Base-by-base conservation (phyloP, 2,329 filamentous ascomycete species). In the Penicillium frequentans region DNA sequence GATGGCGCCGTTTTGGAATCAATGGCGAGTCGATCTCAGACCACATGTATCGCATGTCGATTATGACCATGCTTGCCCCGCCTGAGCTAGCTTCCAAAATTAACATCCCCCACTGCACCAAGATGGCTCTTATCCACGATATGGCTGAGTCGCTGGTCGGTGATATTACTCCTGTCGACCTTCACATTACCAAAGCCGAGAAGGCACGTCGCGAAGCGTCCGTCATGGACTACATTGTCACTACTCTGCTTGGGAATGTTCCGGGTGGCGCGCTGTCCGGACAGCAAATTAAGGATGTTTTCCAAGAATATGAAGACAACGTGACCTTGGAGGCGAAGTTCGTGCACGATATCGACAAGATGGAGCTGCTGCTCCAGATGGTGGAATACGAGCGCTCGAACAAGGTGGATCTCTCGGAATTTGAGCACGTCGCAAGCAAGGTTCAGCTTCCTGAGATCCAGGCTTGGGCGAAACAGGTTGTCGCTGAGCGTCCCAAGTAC, bases 41-140 rank as follows among this genome's bases (percentile, higher is more conserved):
- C 79, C 95, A 99, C 82, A 99, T 99, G 95, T 99, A 98, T 78
- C 92, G 95, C 77, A 99, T 99, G 95, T 91, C 93, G 49, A 85
- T 99, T 65, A 91, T 99, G 75, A 92, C 91, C 62, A 90, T 99
- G 87, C 85, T 97, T 63, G 92, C 91, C 2, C 93, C 95, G 1
- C 82, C 90, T 0, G 78, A 88, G 1, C 84, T 97, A 11, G 82
- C 86, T 2, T 77, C 85, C 0, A 84, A 84, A 39, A 81, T 98
- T 69, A 89, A 98, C 72, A 82, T 96, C 39, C 77, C 84, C 26
- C 88, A 87, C 66, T 99, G 95, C 81, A 93, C 91, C 68, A 91
- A 91, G 77, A 97, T 99, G 93, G 93, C 92, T 26, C 83, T 99
- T 33, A 81, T 99, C 45, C 95, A 99, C 80, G 95, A 99, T 78